Evolutionary conservation across 495 filamentous ascomycete genomes (phyloP), one percentile per base, ranked within the genome.

Genomic region (Evansstolkia leycettana): DNA sequence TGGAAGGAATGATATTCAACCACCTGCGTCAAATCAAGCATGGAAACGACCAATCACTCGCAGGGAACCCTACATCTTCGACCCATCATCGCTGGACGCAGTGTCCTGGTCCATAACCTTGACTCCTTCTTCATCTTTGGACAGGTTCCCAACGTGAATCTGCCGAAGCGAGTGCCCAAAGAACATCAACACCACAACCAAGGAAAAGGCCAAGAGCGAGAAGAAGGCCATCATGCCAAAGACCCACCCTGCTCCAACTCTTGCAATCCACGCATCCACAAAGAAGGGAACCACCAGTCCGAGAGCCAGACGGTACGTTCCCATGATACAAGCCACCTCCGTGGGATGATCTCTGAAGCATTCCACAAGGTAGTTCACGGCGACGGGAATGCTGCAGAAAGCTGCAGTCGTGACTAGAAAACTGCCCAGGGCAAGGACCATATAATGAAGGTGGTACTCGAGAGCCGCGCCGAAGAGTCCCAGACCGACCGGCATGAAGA

Each of bases 151-250:
- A n/a, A n/a, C n/a, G n/a, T n/a, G n/a, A n/a, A n/a, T n/a, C n/a
- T n/a, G n/a, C n/a, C n/a, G n/a, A n/a, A n/a, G n/a, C n/a, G n/a
- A n/a, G n/a, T n/a, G n/a, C n/a, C n/a, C n/a, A n/a, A n/a, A n/a
- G n/a, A n/a, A n/a, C n/a, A n/a, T n/a, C n/a, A n/a, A n/a, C n/a
- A n/a, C n/a, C n/a, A n/a, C n/a, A n/a, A n/a, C n/a, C n/a, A n/a
- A n/a, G n/a, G n/a, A n/a, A n/a, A 26, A 26, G 24, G 24, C 24
- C 7, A n/a, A 7, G 7, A 26, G 24, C 24, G 24, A 26, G 30
- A 62, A 58, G 33, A 65, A 59, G 1, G 61, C 55, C 35, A 48
- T 48, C 51, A 58, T 65, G 1, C 62, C 62, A 42, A 53, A 65
- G 12, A 57, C 47, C 64, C 64, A 68, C 13, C 55, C 55, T 1